Percentiles rank a stretch among this genome's conserved stretches.
Evolutionary conservation across 495 filamentous ascomycete species (phyloP).

Genomic region (Penicillium turbatum): DNA sequence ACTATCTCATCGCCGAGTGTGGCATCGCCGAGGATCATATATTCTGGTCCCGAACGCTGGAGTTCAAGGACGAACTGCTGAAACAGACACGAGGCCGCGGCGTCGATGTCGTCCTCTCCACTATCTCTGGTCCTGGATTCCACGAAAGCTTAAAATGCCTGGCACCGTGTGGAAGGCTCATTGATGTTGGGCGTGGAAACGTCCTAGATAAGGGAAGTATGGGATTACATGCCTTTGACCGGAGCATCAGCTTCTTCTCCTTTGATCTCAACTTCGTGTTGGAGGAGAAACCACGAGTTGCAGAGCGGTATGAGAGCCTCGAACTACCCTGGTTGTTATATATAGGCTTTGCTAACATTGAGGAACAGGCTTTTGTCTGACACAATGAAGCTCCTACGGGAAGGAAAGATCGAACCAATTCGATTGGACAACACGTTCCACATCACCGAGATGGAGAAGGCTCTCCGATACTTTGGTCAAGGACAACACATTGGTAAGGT

Average conservation of each 20-base stretch:
- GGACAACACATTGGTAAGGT: conserved; percentile 8
- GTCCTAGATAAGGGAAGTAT: neutral
- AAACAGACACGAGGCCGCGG: neutral
- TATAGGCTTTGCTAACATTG: neutral
- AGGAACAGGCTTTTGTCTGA: neutral
- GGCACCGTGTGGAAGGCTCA: neutral
- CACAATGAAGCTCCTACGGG: neutral
- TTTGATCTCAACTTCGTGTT: neutral
- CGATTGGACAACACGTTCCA: neutral
- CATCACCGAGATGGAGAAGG: conserved; percentile 1
- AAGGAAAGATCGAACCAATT: neutral
- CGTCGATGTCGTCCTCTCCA: neutral
- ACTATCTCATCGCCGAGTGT: neutral
- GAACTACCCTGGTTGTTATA: neutral
- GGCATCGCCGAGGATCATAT: conserved; percentile 1
- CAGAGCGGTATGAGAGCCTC: neutral
- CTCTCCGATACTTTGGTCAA: conserved; percentile 2
- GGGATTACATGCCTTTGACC: conserved; percentile 1
- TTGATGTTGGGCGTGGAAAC: neutral
- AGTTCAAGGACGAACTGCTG: neutral
- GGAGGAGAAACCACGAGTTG: neutral
- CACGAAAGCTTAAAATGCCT: neutral
- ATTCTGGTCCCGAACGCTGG: neutral
- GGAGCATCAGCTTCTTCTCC: conserved; percentile 3
- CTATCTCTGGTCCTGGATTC: neutral